These are phyloP conservation scores for Cadophora sp. DNA, from an alignment of 2,329 filamentous ascomycete species.

Conservation along the genomic window DNA sequence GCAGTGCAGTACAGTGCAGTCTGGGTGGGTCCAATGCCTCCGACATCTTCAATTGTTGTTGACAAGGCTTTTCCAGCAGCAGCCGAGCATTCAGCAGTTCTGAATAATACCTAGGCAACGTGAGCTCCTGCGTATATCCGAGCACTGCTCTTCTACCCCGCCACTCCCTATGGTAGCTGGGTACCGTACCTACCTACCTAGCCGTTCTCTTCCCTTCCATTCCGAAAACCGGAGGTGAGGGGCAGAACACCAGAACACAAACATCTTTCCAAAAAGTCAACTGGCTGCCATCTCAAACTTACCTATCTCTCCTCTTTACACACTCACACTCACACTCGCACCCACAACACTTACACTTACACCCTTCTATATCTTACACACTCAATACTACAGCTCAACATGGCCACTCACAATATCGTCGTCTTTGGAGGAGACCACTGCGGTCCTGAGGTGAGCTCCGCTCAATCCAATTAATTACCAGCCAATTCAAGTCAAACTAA, in stretches of 20 bases:
- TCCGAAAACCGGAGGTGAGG: conserved; percentile 32
- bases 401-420: conserved; percentile 79
- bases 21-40: too few relatives aligned
- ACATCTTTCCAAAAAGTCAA: not conserved
- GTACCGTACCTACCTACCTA: too few relatives aligned
- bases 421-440: conserved; percentile 86
- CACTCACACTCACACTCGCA: not conserved
- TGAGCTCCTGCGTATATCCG: not conserved
- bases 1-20: too few relatives aligned
- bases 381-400: conserved; percentile 47
- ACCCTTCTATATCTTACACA: too few relatives aligned
- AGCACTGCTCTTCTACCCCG: not conserved
- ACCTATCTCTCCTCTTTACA: not conserved
- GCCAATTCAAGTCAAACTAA: not conserved
- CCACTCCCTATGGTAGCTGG: too few relatives aligned
- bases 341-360: too few relatives aligned
- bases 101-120: not conserved
- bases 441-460: conserved; percentile 75
- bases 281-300: not conserved
- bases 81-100: not conserved
- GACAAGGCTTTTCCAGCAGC: too few relatives aligned
- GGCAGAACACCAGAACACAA: conserved; percentile 20
- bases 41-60: too few relatives aligned
- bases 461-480: conserved; percentile 15
- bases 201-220: not conserved